Base-by-base conservation (phyloP, 176 grass and related monocot genomes). In the Microstegium vimineum region DNA sequence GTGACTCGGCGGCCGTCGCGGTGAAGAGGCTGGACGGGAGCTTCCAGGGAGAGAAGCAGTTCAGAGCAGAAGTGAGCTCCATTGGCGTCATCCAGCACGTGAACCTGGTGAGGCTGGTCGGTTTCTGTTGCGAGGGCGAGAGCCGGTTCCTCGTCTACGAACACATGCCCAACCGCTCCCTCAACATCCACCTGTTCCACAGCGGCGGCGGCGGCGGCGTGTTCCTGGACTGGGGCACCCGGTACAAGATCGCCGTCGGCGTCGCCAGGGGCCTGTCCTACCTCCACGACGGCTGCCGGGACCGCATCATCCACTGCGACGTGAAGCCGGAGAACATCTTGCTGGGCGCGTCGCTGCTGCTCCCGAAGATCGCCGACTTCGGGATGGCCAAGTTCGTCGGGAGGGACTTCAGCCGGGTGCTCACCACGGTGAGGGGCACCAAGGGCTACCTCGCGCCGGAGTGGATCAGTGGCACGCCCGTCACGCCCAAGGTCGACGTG, bases 321-420 rank as follows among this genome's bases (percentile, higher is more conserved):
- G 81, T 91, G 5, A 91, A 91, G 66, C 90, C 90, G n/a, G 66
- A 91, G 67, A 91, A 91, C 60, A 82, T 91, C 31, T 73, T 91
- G 0, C 78, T 91, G 27, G 86, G 85, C 54, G 69, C 45, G 33
- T 36, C 81, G 16, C 38, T 32, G 14, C 35, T 88, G 22, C 8
- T 62, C 13, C 77, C 90, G 0, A 88, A 85, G 64, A 27, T 88
- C 15, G 82, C 90, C 16, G 90, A 91, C 43, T 91, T 91, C 11
- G 86, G 90, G 5, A 80, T 91, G 71, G 82, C 86, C 2, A 91
- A 91, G 61, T 71, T 91, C 38, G 26, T 88, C 2, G 82, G 86
- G 0, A 25, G 86, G 38, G 78, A 74, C 5, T 91, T 91, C 54
- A 91, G 90, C 59, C 45, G 77, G 1, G 90, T 82, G 1, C 49